phyloP scores from a whole-genome alignment of 2,329 filamentous ascomycete genomes.

The Plenodomus biglobosus region DNA sequence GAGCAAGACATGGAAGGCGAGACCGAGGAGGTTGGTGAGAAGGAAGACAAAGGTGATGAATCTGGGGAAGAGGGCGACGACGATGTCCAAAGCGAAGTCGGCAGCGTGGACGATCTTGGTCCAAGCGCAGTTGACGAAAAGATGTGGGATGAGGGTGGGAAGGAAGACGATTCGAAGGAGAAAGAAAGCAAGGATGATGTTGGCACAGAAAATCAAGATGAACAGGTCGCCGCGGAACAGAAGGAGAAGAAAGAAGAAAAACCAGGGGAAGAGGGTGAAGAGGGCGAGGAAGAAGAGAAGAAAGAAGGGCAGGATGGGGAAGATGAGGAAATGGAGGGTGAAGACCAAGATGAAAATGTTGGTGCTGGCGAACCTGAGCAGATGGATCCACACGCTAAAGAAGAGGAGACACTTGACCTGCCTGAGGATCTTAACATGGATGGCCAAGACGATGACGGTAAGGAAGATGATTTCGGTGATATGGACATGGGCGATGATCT shows the following conservation, averaged over 20 bases:
- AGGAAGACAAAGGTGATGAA: constrained; percentile 62
- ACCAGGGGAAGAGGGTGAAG: constrained; percentile 58
- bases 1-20: constrained; percentile 90
- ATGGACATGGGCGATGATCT: constrained; percentile 43
- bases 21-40: constrained; percentile 60
- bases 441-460: constrained; percentile 61
- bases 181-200: constrained; percentile 66
- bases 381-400: constrained; percentile 73
- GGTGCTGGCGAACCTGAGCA: constrained; percentile 67
- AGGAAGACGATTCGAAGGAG: constrained; percentile 79
- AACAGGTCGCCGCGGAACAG: constrained; percentile 51
- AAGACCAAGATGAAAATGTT: constrained; percentile 63
- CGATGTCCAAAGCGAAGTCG: constrained; percentile 81
- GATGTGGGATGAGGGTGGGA: constrained; percentile 91
- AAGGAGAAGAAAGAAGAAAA: constrained; percentile 55
- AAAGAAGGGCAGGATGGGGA: constrained; percentile 62
- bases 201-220: constrained; percentile 53
- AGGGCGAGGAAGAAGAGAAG: constrained; percentile 64
- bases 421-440: constrained; percentile 88
- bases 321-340: constrained; percentile 56
- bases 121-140: constrained; percentile 93
- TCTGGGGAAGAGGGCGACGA: constrained; percentile 53
- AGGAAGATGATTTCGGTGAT: constrained; percentile 46
- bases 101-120: constrained; percentile 87
- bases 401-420: constrained; percentile 78